Conservation (phyloP, 805 yeast genomes). For the Saturnispora galanensis region DNA sequence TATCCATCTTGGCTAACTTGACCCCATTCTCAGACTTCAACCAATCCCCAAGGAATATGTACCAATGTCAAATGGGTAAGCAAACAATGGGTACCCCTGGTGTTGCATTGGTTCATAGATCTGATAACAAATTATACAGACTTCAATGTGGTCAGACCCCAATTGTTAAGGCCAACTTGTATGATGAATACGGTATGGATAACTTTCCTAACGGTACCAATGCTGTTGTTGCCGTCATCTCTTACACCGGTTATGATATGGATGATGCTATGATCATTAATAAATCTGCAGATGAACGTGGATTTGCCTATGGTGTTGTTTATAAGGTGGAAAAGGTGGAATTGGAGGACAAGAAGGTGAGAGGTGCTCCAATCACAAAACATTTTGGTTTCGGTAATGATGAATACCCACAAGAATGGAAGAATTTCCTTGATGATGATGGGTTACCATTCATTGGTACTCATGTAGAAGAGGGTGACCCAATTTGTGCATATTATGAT, state of each 20-base stretch:
- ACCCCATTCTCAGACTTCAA: constrained; percentile 98
- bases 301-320: constrained; percentile 95
- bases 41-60: constrained; percentile 99
- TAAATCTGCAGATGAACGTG: constrained; percentile 95
- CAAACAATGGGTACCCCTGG: constrained; percentile 99
- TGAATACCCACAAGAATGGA: constrained; percentile 88
- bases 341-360: constrained; percentile 60
- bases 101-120: constrained; percentile 83
- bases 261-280: constrained; percentile 99
- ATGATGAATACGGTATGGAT: constrained; percentile 96
- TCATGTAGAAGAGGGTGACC: constrained; percentile 89
- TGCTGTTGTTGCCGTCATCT: constrained; percentile 97
- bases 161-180: constrained; percentile 84
- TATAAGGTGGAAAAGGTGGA: constrained; percentile 92
- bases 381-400: constrained; percentile 93
- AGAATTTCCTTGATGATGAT: constrained; percentile 77
- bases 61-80: constrained; percentile 99
- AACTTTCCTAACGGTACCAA: constrained; percentile 97
- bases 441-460: constrained; percentile 89
- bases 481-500: constrained; percentile 86
- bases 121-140: constrained; percentile 89
- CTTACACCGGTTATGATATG: constrained; percentile 99
- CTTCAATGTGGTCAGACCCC: constrained; percentile 96
- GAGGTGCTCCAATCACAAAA: constrained; percentile 91
- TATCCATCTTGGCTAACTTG: constrained; percentile 90